These are phyloP conservation scores for Podaxis pistillaris DNA, from an alignment of 768 basidiomycete species.

Conservation along the genomic window DNA sequence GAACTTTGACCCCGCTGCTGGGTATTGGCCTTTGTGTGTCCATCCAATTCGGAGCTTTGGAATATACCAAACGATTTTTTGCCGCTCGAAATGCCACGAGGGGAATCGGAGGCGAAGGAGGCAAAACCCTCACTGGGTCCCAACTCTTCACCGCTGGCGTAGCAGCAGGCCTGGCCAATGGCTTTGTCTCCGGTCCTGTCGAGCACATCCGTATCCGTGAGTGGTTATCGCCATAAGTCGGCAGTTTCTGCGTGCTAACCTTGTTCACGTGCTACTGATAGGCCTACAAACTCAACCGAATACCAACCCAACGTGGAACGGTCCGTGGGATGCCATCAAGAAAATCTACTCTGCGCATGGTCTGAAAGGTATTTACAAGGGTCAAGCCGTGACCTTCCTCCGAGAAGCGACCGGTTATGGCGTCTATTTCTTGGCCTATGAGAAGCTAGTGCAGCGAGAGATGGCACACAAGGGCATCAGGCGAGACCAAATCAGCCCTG, in stretches of 20 bases:
- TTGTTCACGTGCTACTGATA: slow-evolving; percentile 26
- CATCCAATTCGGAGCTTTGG: slow-evolving; percentile 92
- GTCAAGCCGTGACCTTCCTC: slow-evolving; percentile 83
- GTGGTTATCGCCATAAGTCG: slow-evolving; percentile 24
- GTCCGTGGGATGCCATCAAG: slow-evolving; percentile 84
- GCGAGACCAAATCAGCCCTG: slow-evolving; percentile 74
- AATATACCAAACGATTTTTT: slow-evolving; percentile 82
- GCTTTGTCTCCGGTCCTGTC: slow-evolving; percentile 92
- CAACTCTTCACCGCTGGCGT: slow-evolving; percentile 82
- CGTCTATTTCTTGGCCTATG: slow-evolving; percentile 89
- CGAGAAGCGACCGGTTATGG: slow-evolving; percentile 85
- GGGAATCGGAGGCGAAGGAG: slow-evolving; percentile 66
- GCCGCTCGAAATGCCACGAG: slow-evolving; percentile 54
- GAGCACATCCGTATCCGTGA: slow-evolving; percentile 96
- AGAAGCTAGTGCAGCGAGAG: slow-evolving; percentile 86
- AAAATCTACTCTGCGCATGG: slow-evolving; percentile 80
- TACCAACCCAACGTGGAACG: slow-evolving; percentile 70
- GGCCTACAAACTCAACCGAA: slow-evolving; percentile 91
- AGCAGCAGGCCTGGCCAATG: slow-evolving; percentile 85
- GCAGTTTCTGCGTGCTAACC: slow-evolving; percentile 6
- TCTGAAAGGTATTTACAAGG: slow-evolving; percentile 86
- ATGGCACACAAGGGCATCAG: slow-evolving; percentile 70
- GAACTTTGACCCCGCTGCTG: slow-evolving; percentile 84
- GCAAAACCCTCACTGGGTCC: slow-evolving; percentile 50
- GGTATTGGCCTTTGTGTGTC: slow-evolving; percentile 95